phyloP scores from a whole-genome alignment of 2,329 filamentous ascomycete genomes.

The Rhinocladiella mackenziei region DNA sequence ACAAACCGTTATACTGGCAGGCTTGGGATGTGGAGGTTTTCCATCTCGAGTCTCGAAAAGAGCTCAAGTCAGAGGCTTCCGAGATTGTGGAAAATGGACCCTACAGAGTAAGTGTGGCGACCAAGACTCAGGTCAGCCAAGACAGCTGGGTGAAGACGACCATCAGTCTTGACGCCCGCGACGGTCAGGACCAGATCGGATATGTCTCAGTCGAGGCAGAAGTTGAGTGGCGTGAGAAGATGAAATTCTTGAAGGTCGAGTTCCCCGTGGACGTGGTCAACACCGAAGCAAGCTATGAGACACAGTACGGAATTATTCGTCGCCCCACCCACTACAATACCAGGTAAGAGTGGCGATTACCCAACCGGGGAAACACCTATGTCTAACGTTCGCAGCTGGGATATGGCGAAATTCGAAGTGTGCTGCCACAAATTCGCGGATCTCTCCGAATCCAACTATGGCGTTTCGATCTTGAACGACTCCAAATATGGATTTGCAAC shows the following conservation, averaged over 20 bases:
- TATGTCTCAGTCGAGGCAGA: conserved; percentile 76
- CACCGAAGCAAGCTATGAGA: conserved; percentile 92
- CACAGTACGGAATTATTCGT: conserved; percentile 82
- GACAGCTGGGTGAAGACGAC: conserved; percentile 82
- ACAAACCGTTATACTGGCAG: conserved; percentile 96
- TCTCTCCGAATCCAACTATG: conserved; percentile 80
- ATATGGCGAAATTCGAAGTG: conserved; percentile 97
- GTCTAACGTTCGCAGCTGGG: conserved; percentile 56
- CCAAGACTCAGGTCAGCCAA: conserved; percentile 81
- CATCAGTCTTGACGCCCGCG: conserved; percentile 69
- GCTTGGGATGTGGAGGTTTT: conserved; percentile 98
- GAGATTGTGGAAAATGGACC: conserved; percentile 66
- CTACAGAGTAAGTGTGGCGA: conserved; percentile 75
- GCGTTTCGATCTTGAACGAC: conserved; percentile 90
- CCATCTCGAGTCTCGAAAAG: conserved; percentile 80
- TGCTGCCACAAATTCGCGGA: conserved; percentile 95
- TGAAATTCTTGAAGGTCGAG: conserved; percentile 98
- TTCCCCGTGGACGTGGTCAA: conserved; percentile 90
- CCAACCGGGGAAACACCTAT: conserved; percentile 10
- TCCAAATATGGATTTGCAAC: conserved; percentile 96
- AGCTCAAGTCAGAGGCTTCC: conserved; percentile 65
- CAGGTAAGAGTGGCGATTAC: conserved; percentile 46
- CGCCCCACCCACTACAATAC: conserved; percentile 98
- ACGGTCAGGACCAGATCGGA: conserved; percentile 58
- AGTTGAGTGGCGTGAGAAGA: conserved; percentile 95